A percentile compares a stretch with the other conserved stretches of the same genome.
Evolutionary conservation across 2,329 filamentous ascomycete species (phyloP).

Genomic region (Oidium heveae): DNA sequence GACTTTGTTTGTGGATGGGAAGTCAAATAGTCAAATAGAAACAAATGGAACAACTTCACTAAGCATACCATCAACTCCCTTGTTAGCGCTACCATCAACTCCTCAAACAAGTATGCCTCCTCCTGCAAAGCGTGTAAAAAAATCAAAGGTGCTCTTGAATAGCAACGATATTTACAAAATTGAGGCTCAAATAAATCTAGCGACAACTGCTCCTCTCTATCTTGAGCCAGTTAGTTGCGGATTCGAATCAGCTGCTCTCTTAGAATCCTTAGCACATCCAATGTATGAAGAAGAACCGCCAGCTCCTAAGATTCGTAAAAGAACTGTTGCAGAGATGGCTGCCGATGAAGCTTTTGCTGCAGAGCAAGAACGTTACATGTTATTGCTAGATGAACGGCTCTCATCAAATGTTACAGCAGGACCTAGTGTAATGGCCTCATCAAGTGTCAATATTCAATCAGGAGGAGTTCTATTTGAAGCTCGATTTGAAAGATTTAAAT

Average conservation of each 20-base stretch:
- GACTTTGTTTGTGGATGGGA: neutral
- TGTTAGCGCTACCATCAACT: constrained; percentile 32
- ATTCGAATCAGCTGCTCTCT: constrained; percentile 42
- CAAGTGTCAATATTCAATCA: constrained; percentile 49
- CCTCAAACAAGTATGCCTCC: constrained; percentile 30
- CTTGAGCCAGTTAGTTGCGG: constrained; percentile 49
- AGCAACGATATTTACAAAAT: constrained; percentile 45
- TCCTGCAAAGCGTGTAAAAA: constrained; percentile 42
- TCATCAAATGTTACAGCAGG: constrained; percentile 32
- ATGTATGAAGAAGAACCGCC: constrained; percentile 55
- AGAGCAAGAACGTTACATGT: constrained; percentile 76
- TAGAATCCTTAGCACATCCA: constrained; percentile 50
- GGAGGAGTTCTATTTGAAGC: constrained; percentile 55
- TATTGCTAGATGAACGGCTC: constrained; percentile 67
- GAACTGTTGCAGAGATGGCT: constrained; percentile 81
- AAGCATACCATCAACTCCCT: constrained; percentile 35
- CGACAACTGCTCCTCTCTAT: constrained; percentile 49
- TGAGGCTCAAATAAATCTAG: constrained; percentile 50
- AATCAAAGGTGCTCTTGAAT: constrained; percentile 51
- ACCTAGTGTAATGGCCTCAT: constrained; percentile 27
- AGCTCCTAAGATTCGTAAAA: constrained; percentile 68
- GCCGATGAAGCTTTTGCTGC: constrained; percentile 83
- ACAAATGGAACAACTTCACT: constrained; percentile 18
- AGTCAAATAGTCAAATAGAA: constrained; percentile 13
- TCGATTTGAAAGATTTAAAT: constrained; percentile 76